A percentile compares a stretch with the other conserved stretches of the same genome.
These are phyloP conservation scores for Solanum sejunctum DNA, from an alignment of 257 asterid genomes.

Conservation along the genomic window DNA sequence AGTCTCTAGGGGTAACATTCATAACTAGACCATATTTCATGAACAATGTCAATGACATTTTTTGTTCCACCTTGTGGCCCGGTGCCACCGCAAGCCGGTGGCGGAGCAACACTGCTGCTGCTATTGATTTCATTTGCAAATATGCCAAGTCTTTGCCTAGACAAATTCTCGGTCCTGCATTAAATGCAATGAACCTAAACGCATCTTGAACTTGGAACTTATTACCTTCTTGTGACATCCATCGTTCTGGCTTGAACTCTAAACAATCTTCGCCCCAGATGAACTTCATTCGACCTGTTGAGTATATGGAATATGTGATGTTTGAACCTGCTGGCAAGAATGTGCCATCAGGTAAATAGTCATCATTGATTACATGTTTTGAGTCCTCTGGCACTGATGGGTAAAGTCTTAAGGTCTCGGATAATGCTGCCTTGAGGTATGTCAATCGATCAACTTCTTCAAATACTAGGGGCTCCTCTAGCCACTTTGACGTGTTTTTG, in stretches of 20 bases:
- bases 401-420: constrained; percentile 48
- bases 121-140: constrained; percentile 51
- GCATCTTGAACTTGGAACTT: constrained; percentile 26
- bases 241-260: constrained; percentile 52
- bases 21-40: constrained; percentile 47
- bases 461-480: constrained; percentile 34
- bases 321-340: constrained; percentile 49
- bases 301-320: constrained; percentile 51
- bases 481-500: constrained; percentile 20
- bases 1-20: constrained; percentile 34
- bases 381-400: constrained; percentile 68
- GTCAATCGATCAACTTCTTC: constrained; percentile 49
- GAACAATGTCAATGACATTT: constrained; percentile 56
- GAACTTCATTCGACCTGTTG: constrained; percentile 47
- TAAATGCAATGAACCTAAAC: constrained; percentile 37
- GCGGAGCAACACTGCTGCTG: constrained; percentile 41
- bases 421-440: constrained; percentile 51
- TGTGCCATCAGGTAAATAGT: constrained; percentile 50
- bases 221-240: constrained; percentile 37
- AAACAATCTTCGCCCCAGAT: constrained; percentile 52
- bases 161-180: constrained; percentile 54
- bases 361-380: constrained; percentile 42
- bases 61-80: constrained; percentile 50
- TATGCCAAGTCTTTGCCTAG: constrained; percentile 50
- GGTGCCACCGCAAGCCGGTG: constrained; percentile 36